Percentiles rank a stretch among this genome's conserved stretches.
Conservation (phyloP, 495 filamentous ascomycete genomes). For the Penicillium dipodomyicola region DNA sequence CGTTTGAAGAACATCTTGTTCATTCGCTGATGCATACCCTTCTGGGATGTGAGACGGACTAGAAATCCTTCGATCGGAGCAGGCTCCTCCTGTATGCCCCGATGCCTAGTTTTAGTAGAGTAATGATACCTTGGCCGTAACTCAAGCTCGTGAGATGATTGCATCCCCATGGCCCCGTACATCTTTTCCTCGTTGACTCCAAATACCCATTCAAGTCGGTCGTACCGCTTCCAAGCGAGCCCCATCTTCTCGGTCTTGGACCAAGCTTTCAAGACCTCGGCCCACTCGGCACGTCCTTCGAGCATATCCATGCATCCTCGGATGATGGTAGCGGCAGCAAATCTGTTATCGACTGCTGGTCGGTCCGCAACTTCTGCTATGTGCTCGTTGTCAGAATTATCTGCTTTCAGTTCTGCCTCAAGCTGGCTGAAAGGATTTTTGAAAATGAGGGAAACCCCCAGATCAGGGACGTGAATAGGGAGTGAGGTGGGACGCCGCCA, state of each 20-base stretch:
- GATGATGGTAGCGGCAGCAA: slow-evolving; percentile 56
- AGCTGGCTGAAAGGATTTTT: slow-evolving; percentile 61
- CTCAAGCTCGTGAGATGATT: slow-evolving; percentile 71
- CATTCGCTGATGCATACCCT: slow-evolving; percentile 56
- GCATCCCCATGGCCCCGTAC: slow-evolving; percentile 74
- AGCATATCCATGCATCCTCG: slow-evolving; percentile 59
- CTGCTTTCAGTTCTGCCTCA: slow-evolving; percentile 42
- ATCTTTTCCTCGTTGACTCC: slow-evolving; percentile 68
- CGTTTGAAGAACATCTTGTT: slow-evolving; percentile 69
- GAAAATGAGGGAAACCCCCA: slow-evolving; percentile 62
- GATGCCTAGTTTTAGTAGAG: slow-evolving; percentile 48
- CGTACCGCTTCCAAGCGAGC: slow-evolving; percentile 74
- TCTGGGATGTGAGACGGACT: slow-evolving; percentile 65
- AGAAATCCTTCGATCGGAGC: slow-evolving; percentile 70
- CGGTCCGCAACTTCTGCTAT: slow-evolving; percentile 42
- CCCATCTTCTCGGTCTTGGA: slow-evolving; percentile 61
- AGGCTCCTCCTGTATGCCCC: slow-evolving; percentile 53
- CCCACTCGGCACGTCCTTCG: slow-evolving; percentile 58
- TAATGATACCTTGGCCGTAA: slow-evolving; percentile 70
- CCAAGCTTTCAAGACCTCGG: slow-evolving; percentile 61
- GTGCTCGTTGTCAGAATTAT: slow-evolving; percentile 36
- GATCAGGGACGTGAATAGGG: slow-evolving; percentile 66
- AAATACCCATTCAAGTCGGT: slow-evolving; percentile 72
- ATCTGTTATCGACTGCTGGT: slow-evolving; percentile 50
- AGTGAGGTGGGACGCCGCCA: slow-evolving; percentile 56